Base-by-base conservation (phyloP, 306 rosid genomes). In the Prinsepia uniflora region DNA sequence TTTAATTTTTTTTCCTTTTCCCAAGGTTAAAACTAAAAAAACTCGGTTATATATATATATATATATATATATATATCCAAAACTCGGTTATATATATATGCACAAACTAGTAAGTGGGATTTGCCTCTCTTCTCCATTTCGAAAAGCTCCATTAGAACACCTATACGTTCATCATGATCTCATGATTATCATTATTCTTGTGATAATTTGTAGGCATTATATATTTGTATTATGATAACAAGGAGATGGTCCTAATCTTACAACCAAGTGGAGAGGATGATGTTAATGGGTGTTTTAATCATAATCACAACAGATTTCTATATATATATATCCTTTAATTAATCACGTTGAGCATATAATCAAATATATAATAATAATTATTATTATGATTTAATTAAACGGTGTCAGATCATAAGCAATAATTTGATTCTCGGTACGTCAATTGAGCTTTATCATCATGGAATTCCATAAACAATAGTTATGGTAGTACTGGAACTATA, bases 241-340 rank as follows among this genome's bases (percentile, higher is more conserved):
- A 60, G 19, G 36, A 36, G 44, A 36, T 60, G 45, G 45, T 60
- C 45, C 44, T 60, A 7, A 12, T 15, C 6, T 30, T 58, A 44
- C 15, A 60, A 52, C 11, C 6, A 60, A 60, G 22, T 36, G 65
- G 65, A 39, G 7, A 39, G 22, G 22, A 39, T 39, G 17, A 61
- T 39, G 65, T 15, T 39, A 39, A 61, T 39, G 65, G 39, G 22
- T 61, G 65, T 61, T 39, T 18, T 61, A 39, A 61, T 61, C 46
- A 39, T 60, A 34, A 34, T 60, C 45, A 7, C 65, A 39, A 61
- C 1, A 7, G 19, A 59, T 34, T 30, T 6, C 34, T 59, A 59
- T 14, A 13, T 22, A 39, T 6, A 61, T 7, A 15, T 39, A n/a
- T n/a, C n/a, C 22, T 7, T 22, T 56, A n/a, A 52, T 1, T 52